Evolutionary conservation across 2,329 filamentous ascomycete genomes (phyloP), one percentile per base, ranked within the genome.

Genomic region (Cladosporium sp.): DNA sequence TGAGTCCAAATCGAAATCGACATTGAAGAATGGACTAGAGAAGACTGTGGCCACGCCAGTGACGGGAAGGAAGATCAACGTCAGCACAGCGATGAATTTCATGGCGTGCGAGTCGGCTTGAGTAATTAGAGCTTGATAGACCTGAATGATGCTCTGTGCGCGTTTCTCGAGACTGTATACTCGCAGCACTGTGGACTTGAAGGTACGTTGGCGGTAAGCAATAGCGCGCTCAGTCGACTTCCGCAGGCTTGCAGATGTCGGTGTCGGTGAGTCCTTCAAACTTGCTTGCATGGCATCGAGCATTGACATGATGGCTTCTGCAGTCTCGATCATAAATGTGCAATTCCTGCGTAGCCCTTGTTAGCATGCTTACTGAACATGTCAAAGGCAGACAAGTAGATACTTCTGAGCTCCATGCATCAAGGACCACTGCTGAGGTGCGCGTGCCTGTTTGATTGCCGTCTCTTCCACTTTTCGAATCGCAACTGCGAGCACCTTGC

Each of bases 31-130:
- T 21, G 60, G 60, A 28, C 60, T 62, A 18, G 49, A 55, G 49
- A 62, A 62, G 26, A 62, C 60, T 11, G 60, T 62, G 12, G 46
- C 21, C 10, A 62, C 60, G 31, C 60, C 60, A 11, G 60, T 62
- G 31, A 62, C 60, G 2, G 60, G 60, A 6, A 62, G 60, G 11
- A 62, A 62, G 14, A 62, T 53, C 11, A 62, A 12, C 6, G 60
- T 62, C 49, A 62, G 23, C 5, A 62, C 46, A 8, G 60, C 60
- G 49, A 62, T 62, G 60, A 62, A 62, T 5, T 62, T 62, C 60
- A 62, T 62, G 21, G 60, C 60, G 46, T 55, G 60, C 8, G 60
- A 62, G 23, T 62, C 60, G 31, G 29, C 23, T 35, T 62, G 60
- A 10, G 60, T 55, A 2, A 62, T 33, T 7, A 55, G 33, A 5